Base-by-base conservation (phyloP, 257 asterid genomes). In the Schizonepeta tenuifolia region DNA sequence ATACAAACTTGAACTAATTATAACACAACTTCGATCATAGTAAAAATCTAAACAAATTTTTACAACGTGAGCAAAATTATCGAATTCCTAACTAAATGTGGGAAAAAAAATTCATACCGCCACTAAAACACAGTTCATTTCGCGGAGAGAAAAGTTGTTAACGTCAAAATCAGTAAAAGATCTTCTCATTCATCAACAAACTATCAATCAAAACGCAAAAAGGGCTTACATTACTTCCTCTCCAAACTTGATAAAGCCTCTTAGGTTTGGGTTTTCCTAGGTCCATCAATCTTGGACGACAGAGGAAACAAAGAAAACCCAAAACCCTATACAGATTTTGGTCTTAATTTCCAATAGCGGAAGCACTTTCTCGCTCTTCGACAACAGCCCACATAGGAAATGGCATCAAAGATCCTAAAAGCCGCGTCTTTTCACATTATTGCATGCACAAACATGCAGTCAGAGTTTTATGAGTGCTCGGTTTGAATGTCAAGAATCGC, bases 211-310 rank as follows among this genome's bases (percentile, higher is more conserved):
- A 51, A 26, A 11, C 70, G 33, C 22, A 62, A 54, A 24, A 11
- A 41, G 77, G 72, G 68, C 90, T 86, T 83, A 91, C 96, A 79
- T 91, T 91, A 81, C 80, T 89, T 55, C 96, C 97, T 73, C 82
- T 84, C 97, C 97, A 91, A 57, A 84, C 89, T 69, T 86, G 95
- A 80, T 87, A 87, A 82, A 89, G 88, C 86, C 83, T 89, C 79
- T 47, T 77, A 21, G 78, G 76, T 46, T 81, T 33, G 82, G 90
- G 79, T 75, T 77, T 84, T 38, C 65, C 86, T 36, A 41, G 79
- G 79, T 83, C 90, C 96, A 89, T 89, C 78, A 17, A 41, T 33
- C 46, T 62, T 51, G 24, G 51, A 46, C 17, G 67, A 40, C 22
- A 47, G 26, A 40, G 43, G 24, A 72, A 63, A 28, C 13, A 36